Evolutionary conservation across 495 filamentous ascomycete genomes (phyloP), one percentile per base, ranked within the genome.

Genomic region (Neurospora discreta): DNA sequence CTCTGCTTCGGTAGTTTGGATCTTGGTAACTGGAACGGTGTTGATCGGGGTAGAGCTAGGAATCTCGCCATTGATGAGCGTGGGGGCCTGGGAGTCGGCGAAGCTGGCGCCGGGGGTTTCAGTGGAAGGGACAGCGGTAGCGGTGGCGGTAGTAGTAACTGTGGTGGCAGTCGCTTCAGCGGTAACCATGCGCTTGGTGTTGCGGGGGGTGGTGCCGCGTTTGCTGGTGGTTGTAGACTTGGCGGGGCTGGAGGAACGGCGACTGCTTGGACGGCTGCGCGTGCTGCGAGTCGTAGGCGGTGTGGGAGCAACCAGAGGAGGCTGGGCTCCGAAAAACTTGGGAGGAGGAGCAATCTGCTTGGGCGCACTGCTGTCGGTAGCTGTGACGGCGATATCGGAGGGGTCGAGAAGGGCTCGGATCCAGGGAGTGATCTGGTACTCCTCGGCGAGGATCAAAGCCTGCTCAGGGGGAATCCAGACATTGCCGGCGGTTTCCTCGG

Each of bases 401-500:
- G 93, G 89, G 76, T 97, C 94, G 65, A 99, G 86, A 40, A 99
- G 87, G 11, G 95, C 95, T 67, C 86, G 87, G 71, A 99, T 93
- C 96, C 96, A 99, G 43, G 91, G 87, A 46, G 87, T 82, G 81
- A 98, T 93, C 60, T 83, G 80, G 73, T 89, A 90, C 81, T 98
- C 95, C 69, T 91, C 90, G 68, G 95, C 91, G 20, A 99, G 87
- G 72, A 87, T 84, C 70, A 98, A 87, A 23, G 95, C 96, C 78
- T 93, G 87, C 67, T 89, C 83, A 3, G 94, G 94, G 40, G 92
- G 88, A 70, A 98, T 95, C 95, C 95, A 99, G 36, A 99, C 89
- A 79, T 98, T 98, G 67, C 95, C 95, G 30, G 95, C 95, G 38
- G 95, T 94, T 83, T 99, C 95, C 74, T 98, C 93, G 69, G 86